Evolutionary conservation across 129 eudicot species (phyloP).

Genomic region (Centaurea solstitialis): DNA sequence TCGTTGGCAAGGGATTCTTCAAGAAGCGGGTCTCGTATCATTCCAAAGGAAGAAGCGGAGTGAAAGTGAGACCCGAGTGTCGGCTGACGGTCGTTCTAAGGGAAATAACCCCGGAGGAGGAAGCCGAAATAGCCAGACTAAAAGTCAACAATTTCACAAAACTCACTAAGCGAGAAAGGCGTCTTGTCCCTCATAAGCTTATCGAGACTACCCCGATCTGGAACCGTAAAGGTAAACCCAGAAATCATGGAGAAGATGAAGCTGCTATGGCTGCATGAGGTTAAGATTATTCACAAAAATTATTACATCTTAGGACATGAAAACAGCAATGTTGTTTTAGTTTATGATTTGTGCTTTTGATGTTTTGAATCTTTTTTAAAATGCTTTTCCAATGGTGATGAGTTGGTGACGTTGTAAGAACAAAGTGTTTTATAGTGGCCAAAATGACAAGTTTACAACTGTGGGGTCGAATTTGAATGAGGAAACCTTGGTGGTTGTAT

Average conservation of each 20-base stretch:
- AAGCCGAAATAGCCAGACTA: slow-evolving; percentile 77
- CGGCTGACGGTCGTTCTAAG: slow-evolving; percentile 84
- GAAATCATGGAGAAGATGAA: slow-evolving; percentile 28
- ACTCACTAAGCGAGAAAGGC: slow-evolving; percentile 69
- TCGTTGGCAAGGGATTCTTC: slow-evolving; percentile 79
- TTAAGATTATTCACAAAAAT: slow-evolving; percentile 1
- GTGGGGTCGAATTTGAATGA: slow-evolving; percentile 22
- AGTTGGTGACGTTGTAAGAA: slow-evolving; percentile 9
- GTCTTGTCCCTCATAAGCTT: slow-evolving; percentile 84
- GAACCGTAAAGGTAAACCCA: slow-evolving; percentile 72
- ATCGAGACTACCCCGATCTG: slow-evolving; percentile 83
- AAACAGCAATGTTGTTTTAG: slow-evolving; percentile 9
- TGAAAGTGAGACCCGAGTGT: slow-evolving; percentile 69
- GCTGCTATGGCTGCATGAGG: slow-evolving; percentile 41
- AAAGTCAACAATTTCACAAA: slow-evolving; percentile 66
- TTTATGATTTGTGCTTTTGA: not conserved
- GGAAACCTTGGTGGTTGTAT: slow-evolving; percentile 2
- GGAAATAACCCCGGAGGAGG: slow-evolving; percentile 86
- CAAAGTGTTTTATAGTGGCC: slow-evolving; percentile 16
- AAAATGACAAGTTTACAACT: slow-evolving; percentile 6
- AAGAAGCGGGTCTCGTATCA: slow-evolving; percentile 66
- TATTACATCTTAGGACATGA: slow-evolving; percentile 11
- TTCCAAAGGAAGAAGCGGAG: slow-evolving; percentile 73
- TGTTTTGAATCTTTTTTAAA: slow-evolving; percentile 8
- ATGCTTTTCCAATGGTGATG: slow-evolving; percentile 14